Conservation (phyloP, 495 filamentous ascomycete species). For the Aspergillus homomorphus region DNA sequence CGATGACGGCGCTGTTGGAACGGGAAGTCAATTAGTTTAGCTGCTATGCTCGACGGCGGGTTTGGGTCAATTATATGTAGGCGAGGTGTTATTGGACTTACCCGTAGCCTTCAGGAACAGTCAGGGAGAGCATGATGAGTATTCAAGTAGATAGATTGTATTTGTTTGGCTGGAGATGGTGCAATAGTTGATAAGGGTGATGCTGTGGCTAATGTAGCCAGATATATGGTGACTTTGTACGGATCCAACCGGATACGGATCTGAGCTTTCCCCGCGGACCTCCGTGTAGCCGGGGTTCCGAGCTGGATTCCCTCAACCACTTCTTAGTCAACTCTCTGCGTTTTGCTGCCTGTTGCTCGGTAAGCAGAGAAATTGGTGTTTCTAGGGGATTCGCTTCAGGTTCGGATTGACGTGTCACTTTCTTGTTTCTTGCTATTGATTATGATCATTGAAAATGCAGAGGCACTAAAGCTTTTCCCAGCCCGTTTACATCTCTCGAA, state of each 20-base stretch:
- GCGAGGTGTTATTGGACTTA: conserved; percentile 28
- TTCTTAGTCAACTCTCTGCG: background rate
- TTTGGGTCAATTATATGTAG: too few species aligned
- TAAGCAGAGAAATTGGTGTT: background rate
- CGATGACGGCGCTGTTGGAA: conserved; percentile 53
- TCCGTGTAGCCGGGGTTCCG: background rate
- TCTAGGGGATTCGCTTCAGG: background rate
- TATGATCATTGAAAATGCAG: background rate
- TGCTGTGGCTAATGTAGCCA: background rate
- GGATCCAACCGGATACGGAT: background rate
- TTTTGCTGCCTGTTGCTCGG: background rate
- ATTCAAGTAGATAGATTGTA: background rate
- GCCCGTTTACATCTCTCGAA: background rate
- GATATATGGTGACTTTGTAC: background rate
- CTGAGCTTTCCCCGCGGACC: background rate
- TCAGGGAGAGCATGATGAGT: conserved; percentile 39
- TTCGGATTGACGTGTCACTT: background rate
- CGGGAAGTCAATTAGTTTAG: background rate
- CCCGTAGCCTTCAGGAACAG: conserved; percentile 50
- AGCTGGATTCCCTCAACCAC: background rate
- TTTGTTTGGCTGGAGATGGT: background rate
- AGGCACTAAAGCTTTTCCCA: background rate
- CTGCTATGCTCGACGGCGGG: too few species aligned
- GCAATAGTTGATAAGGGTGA: background rate
- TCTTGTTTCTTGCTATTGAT: background rate